Percentiles rank a stretch among this genome's conserved stretches.
Conservation (phyloP, 2,329 filamentous ascomycete genomes). For the Neodidymelliopsis sp. region DNA sequence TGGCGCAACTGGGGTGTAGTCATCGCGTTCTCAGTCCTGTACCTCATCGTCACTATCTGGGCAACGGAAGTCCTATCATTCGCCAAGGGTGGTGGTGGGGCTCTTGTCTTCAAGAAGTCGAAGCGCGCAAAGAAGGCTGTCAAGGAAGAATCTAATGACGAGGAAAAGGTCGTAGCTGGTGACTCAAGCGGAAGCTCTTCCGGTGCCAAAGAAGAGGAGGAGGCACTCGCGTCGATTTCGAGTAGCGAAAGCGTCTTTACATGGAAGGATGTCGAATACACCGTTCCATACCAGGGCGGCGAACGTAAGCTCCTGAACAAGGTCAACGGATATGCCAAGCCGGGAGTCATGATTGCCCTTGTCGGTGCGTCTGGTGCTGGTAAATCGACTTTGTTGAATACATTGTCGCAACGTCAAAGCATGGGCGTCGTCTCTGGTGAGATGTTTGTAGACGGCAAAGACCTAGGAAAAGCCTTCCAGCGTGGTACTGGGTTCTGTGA, state of each 20-base stretch:
- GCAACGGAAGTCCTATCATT: conserved; percentile 75
- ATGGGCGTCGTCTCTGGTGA: conserved; percentile 70
- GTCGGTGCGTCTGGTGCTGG: conserved; percentile 84
- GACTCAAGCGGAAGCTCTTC: conserved; percentile 35
- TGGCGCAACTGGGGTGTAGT: conserved; percentile 81
- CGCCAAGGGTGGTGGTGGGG: conserved; percentile 68
- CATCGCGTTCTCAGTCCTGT: conserved; percentile 77
- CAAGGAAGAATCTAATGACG: conserved; percentile 60
- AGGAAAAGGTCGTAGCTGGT: conserved; percentile 60
- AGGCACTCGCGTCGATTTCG: conserved; percentile 46
- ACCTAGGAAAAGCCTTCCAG: conserved; percentile 67
- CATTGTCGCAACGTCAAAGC: conserved; percentile 74
- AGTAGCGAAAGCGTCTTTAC: conserved; percentile 50
- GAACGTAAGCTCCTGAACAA: conserved; percentile 70
- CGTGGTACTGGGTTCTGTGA: conserved; percentile 75
- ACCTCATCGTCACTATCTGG: conserved; percentile 73
- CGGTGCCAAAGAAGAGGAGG: conserved; percentile 35
- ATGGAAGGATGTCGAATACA: conserved; percentile 64
- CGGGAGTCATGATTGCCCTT: conserved; percentile 79
- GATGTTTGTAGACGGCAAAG: conserved; percentile 74
- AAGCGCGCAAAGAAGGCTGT: conserved; percentile 64
- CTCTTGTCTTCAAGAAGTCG: conserved; percentile 75
- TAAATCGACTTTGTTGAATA: conserved; percentile 84
- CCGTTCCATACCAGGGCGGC: conserved; percentile 71
- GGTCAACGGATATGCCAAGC: conserved; percentile 80